Evolutionary conservation across 805 yeast species (phyloP).

Genomic region (Suhomyces sp.): DNA sequence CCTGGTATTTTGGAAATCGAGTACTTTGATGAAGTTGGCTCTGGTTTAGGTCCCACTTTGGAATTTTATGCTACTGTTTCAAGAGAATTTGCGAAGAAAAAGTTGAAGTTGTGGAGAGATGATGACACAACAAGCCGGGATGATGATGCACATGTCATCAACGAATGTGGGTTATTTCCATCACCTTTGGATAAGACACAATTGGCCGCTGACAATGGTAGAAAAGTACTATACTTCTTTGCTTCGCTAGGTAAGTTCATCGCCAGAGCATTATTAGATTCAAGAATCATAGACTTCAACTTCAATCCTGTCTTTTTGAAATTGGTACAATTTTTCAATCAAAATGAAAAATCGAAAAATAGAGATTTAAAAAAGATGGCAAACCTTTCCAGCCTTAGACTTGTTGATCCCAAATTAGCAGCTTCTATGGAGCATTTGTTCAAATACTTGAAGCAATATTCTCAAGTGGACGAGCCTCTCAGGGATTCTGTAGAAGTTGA

Average conservation of each 20-base stretch:
- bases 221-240: constrained; percentile 53
- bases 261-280: constrained; percentile 84
- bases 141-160: constrained; percentile 39
- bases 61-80: constrained; percentile 88
- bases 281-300: constrained; percentile 80
- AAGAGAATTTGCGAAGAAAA: constrained; percentile 60
- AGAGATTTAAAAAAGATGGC: constrained; percentile 22
- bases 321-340: constrained; percentile 43
- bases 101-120: constrained; percentile 68
- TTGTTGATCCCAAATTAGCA: constrained; percentile 60
- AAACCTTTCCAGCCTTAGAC: constrained; percentile 38
- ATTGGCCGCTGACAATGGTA: constrained; percentile 31
- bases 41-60: constrained; percentile 93
- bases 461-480: constrained; percentile 14
- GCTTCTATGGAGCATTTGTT: constrained; percentile 54
- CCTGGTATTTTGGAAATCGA: constrained; percentile 85
- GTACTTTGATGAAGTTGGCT: constrained; percentile 88
- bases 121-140: constrained; percentile 17
- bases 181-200: constrained; percentile 46
- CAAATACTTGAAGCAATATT: constrained; percentile 36
- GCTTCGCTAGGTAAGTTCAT: constrained; percentile 74
- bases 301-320: constrained; percentile 73
- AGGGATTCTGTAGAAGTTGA: constrained; percentile 23
- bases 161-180: constrained; percentile 69
- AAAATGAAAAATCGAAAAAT: constrained; percentile 7